Conservation (phyloP, 768 basidiomycete genomes). For the Termitomyces sp. region DNA sequence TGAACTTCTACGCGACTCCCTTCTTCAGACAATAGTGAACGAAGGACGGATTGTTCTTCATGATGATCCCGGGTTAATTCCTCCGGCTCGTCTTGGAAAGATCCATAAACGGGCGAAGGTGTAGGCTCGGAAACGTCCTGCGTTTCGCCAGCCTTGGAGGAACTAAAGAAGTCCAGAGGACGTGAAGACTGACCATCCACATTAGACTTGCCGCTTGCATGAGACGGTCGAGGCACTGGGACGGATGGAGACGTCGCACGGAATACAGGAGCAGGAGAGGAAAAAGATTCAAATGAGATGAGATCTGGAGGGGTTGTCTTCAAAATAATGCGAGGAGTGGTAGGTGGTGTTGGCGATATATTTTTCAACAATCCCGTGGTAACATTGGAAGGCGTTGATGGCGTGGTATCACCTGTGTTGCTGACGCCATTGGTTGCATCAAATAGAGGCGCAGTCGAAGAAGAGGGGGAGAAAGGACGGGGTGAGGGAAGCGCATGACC, state of each 20-base stretch:
- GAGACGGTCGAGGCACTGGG: neutral
- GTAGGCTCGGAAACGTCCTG: neutral
- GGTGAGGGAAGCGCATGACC: slow-evolving; percentile 2
- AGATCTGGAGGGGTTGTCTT: slow-evolving; percentile 18
- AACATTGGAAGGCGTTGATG: slow-evolving; percentile 1
- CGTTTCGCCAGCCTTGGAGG: neutral
- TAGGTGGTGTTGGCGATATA: neutral
- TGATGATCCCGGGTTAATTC: neutral
- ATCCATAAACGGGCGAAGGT: too few relatives aligned
- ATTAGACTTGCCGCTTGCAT: neutral
- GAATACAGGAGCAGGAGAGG: slow-evolving; percentile 18
- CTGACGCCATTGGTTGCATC: neutral
- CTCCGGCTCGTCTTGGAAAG: neutral
- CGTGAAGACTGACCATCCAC: neutral
- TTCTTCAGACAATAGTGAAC: slow-evolving; percentile 1
- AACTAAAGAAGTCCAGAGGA: neutral
- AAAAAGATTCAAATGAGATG: slow-evolving; percentile 39
- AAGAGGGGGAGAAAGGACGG: neutral
- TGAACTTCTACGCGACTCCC: neutral
- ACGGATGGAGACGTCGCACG: slow-evolving; percentile 13
- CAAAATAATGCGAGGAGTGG: neutral
- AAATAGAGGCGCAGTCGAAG: neutral
- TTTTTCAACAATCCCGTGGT: neutral
- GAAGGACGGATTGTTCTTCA: slow-evolving; percentile 5
- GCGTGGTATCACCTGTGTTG: neutral